These are phyloP conservation scores for Alternaria ventricosa DNA, from an alignment of 2,329 filamentous ascomycete genomes.

Conservation along the genomic window DNA sequence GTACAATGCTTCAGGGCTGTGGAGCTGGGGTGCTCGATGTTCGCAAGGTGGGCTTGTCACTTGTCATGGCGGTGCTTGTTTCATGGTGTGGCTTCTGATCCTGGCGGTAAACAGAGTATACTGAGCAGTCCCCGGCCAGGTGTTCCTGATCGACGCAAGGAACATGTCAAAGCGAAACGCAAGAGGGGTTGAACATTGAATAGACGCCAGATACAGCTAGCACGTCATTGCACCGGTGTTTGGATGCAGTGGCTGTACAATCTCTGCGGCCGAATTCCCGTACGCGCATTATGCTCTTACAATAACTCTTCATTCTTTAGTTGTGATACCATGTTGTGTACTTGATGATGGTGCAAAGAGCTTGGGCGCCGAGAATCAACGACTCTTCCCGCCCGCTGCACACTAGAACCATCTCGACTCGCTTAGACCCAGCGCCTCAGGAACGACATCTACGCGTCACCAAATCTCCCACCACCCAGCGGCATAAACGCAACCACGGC, in stretches of 20 bases:
- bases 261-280: not conserved
- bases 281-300: not conserved
- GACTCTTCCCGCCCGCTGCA: not conserved
- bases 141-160: slow-evolving; percentile 27
- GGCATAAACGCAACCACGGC: not conserved
- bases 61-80: slow-evolving; percentile 13
- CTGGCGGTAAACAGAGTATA: slow-evolving; percentile 7
- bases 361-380: not conserved
- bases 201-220: not conserved
- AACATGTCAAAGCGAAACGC: slow-evolving; percentile 21
- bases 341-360: not conserved
- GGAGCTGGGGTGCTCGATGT: slow-evolving; percentile 8
- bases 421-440: not conserved
- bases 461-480: slow-evolving; percentile 2
- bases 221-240: not conserved
- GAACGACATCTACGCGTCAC: not conserved
- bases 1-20: slow-evolving; percentile 17
- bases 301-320: not conserved
- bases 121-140: slow-evolving; percentile 2
- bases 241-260: not conserved
- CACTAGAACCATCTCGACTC: not conserved
- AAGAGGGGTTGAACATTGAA: slow-evolving; percentile 6
- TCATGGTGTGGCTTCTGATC: slow-evolving; percentile 11
- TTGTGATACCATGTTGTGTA: not conserved
- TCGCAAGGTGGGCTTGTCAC: slow-evolving; percentile 4